Evolutionary conservation across 2,329 filamentous ascomycete species (phyloP), one percentile per base, ranked within the genome.

Genomic region (Exophiala aquamarina): DNA sequence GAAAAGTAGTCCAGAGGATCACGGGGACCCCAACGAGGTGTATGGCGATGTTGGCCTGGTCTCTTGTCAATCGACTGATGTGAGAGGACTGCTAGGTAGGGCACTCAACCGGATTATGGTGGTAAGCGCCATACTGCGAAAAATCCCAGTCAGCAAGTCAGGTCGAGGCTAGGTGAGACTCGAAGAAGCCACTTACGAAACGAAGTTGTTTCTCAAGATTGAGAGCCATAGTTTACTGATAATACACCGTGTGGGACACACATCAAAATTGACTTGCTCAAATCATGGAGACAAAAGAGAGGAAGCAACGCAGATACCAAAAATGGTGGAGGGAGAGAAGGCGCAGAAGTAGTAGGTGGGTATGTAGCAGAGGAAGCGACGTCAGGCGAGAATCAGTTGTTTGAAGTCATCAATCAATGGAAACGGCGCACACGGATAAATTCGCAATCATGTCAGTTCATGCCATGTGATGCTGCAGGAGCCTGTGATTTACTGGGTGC

Each of bases 131-230:
- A 72, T 85, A 85, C 82, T 85, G 56, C 39, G 41, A 44, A 50
- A 44, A 35, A 36, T 51, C 59, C 38, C 49, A 38, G 15, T 39
- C 54, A 57, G 57, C 54, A 50, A 41, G 39, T 6, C 23, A 26
- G 23, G 6, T 11, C 23, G 23, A 26, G 6, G 23, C 11, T 26
- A 6, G 6, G 11, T 14, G 35, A 41, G 19, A 18, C 11, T 41
- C 26, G 37, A 15, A 20, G 14, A 26, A 43, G 20, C 31, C 34
- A 65, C 81, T 66, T 74, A 85, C 82, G 63, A 84, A 84, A 56
- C 78, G 74, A 53, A 84, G 70, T 67, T 84, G 82, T 66, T 81
- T 83, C 67, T 85, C 82, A 15, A 85, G 74, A 60, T 84, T 82
- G 54, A 84, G 51, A 18, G 52, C 44, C 52, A 55, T 55, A 20